These are phyloP conservation scores for Comarum palustre DNA, from an alignment of 306 rosid genomes.

Conservation along the genomic window DNA sequence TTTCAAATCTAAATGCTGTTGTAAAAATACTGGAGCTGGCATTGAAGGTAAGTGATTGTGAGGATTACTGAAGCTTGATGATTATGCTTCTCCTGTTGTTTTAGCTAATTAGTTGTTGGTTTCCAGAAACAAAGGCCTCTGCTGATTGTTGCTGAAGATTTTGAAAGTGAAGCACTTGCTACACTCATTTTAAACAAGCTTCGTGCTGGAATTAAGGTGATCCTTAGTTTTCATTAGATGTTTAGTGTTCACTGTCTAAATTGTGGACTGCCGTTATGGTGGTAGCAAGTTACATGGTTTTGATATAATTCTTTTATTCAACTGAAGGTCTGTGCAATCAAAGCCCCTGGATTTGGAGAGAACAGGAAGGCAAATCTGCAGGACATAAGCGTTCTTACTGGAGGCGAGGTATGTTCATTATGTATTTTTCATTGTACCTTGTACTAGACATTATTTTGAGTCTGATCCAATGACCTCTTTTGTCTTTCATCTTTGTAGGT, in stretches of 20 bases:
- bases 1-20: conserved; percentile 68
- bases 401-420: conserved; percentile 58
- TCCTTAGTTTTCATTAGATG: background rate
- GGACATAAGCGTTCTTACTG: conserved; percentile 88
- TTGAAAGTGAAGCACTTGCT: conserved; percentile 92
- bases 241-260: background rate
- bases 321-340: conserved; percentile 80
- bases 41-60: conserved; percentile 54
- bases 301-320: conserved; percentile 7
- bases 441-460: background rate
- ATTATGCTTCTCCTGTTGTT: background rate
- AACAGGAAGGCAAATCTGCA: conserved; percentile 70
- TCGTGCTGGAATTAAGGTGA: conserved; percentile 93
- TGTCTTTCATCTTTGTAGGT: conserved; percentile 40
- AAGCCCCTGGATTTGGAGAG: conserved; percentile 96
- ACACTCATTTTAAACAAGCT: conserved; percentile 86
- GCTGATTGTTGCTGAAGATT: conserved; percentile 79
- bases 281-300: conserved; percentile 4
- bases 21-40: conserved; percentile 91
- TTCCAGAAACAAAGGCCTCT: conserved; percentile 73
- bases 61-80: conserved; percentile 14
- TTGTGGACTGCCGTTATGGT: background rate
- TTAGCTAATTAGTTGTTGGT: conserved; percentile 2
- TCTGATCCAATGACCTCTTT: background rate
- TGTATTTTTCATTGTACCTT: background rate